Evolutionary conservation across 768 basidiomycete species (phyloP).

Genomic region (Cubamyces sp.): DNA sequence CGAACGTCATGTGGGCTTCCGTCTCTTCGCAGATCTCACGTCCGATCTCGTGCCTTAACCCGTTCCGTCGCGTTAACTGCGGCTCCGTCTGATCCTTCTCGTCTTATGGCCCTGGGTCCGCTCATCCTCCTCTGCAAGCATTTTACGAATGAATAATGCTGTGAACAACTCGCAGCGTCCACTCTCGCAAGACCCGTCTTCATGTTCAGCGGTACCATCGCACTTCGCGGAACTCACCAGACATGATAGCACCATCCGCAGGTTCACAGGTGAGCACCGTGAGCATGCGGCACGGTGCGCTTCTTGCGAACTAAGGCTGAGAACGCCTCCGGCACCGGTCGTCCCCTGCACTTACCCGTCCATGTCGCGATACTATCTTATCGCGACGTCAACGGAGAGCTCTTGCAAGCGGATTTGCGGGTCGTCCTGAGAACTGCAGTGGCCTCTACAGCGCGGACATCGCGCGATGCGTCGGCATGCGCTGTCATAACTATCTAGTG

Average conservation of each 20-base stretch:
- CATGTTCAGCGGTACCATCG: no score
- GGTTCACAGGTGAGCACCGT: constrained; percentile 16
- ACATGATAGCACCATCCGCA: not conserved
- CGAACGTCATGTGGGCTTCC: no score
- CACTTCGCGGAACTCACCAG: not conserved
- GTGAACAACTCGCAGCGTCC: no score
- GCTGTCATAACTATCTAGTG: no score
- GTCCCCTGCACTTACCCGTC: not conserved
- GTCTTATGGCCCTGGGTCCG: no score
- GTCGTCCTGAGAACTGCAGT: not conserved
- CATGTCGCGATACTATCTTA: constrained; percentile 15
- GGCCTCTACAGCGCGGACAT: not conserved
- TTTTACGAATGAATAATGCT: no score
- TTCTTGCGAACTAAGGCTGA: constrained; percentile 10
- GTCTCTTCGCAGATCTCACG: no score
- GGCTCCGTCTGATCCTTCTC: no score
- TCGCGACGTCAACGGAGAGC: constrained; percentile 2
- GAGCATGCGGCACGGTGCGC: constrained; percentile 12
- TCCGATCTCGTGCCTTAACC: no score
- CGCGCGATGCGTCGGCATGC: not conserved
- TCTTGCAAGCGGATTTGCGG: not conserved
- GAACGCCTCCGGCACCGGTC: constrained; percentile 12
- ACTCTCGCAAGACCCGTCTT: no score
- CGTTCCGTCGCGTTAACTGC: no score
- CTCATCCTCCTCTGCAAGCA: no score